Percentiles rank a stretch among this genome's conserved stretches.
These are phyloP conservation scores for Gastrolobium villosum DNA, from an alignment of 306 rosid genomes.

Conservation along the genomic window DNA sequence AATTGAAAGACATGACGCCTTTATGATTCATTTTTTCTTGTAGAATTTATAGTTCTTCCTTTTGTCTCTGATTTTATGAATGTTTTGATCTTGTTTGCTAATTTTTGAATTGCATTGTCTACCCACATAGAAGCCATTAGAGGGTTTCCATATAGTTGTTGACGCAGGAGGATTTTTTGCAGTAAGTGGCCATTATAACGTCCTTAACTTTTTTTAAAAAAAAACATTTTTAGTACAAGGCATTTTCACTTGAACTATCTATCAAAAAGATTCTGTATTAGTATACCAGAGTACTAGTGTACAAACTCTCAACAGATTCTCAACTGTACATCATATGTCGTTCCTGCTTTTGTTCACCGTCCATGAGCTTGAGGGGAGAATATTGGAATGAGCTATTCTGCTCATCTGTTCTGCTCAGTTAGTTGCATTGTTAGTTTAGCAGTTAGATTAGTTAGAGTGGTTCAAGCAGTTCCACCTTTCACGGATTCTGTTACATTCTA, in stretches of 20 bases:
- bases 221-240: background rate
- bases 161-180: conserved; percentile 97
- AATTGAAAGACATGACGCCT: background rate
- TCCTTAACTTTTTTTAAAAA: conserved; percentile 22
- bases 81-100: conserved; percentile 37
- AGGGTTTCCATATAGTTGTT: conserved; percentile 93
- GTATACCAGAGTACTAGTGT: too few species aligned
- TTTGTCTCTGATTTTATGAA: conserved; percentile 25
- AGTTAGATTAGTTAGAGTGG: too few species aligned
- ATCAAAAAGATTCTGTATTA: conserved; percentile 13
- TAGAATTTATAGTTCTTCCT: conserved; percentile 29
- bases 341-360: too few species aligned
- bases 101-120: conserved; percentile 40
- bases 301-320: too few species aligned
- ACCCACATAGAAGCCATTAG: conserved; percentile 84
- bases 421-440: too few species aligned
- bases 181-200: conserved; percentile 54
- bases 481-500: too few species aligned
- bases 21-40: conserved; percentile 1
- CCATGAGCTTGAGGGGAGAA: too few species aligned
- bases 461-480: too few species aligned
- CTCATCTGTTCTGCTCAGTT: too few species aligned
- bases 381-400: too few species aligned
- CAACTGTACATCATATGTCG: too few species aligned
- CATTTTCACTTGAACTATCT: conserved; percentile 28